Conservation (phyloP, 176 grass and related monocot genomes). For the Juncus effusus region DNA sequence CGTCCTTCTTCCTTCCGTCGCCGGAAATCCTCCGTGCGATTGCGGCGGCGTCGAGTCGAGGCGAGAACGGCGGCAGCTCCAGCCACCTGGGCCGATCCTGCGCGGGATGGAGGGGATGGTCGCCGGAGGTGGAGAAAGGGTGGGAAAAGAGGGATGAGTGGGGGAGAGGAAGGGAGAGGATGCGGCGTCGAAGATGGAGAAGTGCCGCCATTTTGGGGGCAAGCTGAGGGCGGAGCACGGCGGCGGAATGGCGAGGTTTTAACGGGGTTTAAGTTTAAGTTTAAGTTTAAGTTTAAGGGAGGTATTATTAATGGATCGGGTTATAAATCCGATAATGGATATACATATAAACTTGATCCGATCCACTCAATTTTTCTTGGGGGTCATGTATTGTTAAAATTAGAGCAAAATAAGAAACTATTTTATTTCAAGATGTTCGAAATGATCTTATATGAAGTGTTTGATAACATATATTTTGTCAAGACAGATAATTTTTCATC, state of each 20-base stretch:
- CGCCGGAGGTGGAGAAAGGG: background rate
- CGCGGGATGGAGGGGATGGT: background rate
- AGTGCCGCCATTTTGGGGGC: constrained; percentile 24
- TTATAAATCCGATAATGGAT: too few species aligned
- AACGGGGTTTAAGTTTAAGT: too few species aligned
- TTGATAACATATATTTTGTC: too few species aligned
- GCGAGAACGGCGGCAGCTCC: constrained; percentile 59
- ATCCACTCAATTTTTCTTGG: too few species aligned
- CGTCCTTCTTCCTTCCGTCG: background rate
- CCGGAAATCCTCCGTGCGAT: constrained; percentile 38
- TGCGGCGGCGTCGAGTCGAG: constrained; percentile 38
- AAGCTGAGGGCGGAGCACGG: background rate
- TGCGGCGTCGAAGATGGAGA: constrained; percentile 32
- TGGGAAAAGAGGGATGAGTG: constrained; percentile 10
- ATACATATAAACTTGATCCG: too few species aligned
- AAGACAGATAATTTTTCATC: too few species aligned
- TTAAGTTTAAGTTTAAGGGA: too few species aligned
- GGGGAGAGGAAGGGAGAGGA: constrained; percentile 19
- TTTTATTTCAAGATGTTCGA: too few species aligned
- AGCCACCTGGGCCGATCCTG: constrained; percentile 41
- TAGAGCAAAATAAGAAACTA: too few species aligned
- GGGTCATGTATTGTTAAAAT: too few species aligned
- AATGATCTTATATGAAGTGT: too few species aligned
- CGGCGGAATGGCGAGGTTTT: background rate
- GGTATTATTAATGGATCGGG: too few species aligned